A percentile compares a stretch with the other conserved stretches of the same genome.
Conservation (phyloP, 768 basidiomycete species). For the Hygrophorus russula region DNA sequence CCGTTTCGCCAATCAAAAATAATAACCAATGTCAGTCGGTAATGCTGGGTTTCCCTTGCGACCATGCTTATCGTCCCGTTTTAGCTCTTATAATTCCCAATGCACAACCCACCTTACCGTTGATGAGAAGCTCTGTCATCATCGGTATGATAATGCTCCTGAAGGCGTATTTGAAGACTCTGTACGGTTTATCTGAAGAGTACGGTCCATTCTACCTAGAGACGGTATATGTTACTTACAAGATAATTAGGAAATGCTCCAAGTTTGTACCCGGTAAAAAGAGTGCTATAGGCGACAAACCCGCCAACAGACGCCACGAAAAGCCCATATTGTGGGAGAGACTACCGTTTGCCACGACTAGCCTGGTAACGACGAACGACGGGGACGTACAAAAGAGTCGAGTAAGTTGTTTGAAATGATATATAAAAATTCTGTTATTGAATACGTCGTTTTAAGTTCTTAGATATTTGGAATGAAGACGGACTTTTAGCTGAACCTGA, state of each 20-base stretch:
- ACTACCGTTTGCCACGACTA: slow-evolving; percentile 51
- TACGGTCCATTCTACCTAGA: slow-evolving; percentile 26
- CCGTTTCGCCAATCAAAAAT: not conserved
- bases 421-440: too few relatives aligned
- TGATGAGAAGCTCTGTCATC: slow-evolving; percentile 62
- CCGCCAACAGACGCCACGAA: slow-evolving; percentile 53
- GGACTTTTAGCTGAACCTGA: slow-evolving; percentile 59
- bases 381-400: slow-evolving; percentile 45
- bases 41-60: not conserved
- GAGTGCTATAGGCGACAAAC: slow-evolving; percentile 77
- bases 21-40: not conserved
- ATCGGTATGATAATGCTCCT: slow-evolving; percentile 81
- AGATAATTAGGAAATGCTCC: slow-evolving; percentile 62
- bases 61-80: slow-evolving; percentile 3
- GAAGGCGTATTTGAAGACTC: slow-evolving; percentile 71
- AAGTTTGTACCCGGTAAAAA: slow-evolving; percentile 89
- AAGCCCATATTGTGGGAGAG: slow-evolving; percentile 62
- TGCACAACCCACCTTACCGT: slow-evolving; percentile 13
- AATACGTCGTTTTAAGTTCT: too few relatives aligned
- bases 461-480: slow-evolving; percentile 76
- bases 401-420: slow-evolving; percentile 30
- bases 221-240: slow-evolving; percentile 2
- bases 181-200: slow-evolving; percentile 91
- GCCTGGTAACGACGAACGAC: slow-evolving; percentile 55
- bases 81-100: slow-evolving; percentile 5